phyloP scores from a whole-genome alignment of 1,284 basidiomycete species.

The Coniferiporia weirii region DNA sequence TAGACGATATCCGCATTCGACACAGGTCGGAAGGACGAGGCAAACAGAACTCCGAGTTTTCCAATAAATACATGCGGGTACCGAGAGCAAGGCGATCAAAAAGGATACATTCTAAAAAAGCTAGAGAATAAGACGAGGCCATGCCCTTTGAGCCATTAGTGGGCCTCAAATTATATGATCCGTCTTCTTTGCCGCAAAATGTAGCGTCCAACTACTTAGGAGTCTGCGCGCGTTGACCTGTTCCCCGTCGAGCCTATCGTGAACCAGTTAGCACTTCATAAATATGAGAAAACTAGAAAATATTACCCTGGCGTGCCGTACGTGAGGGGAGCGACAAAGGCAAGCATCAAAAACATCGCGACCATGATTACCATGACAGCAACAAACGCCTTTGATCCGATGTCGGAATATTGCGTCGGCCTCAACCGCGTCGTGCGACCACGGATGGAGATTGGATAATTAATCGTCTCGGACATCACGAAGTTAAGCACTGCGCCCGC shows the following conservation, averaged over 20 bases:
- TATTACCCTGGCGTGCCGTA: conserved; percentile 88
- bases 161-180: conserved; percentile 26
- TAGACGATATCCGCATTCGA: no score
- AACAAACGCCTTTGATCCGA: conserved; percentile 63
- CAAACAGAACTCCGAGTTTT: no score
- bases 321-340: conserved; percentile 82
- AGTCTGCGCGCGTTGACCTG: conserved; percentile 68
- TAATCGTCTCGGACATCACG: conserved; percentile 86
- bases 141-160: no score
- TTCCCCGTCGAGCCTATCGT: conserved; percentile 60
- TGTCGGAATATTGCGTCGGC: conserved; percentile 63
- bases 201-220: conserved; percentile 75
- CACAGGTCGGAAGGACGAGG: no score
- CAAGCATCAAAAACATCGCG: conserved; percentile 61
- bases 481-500: conserved; percentile 93
- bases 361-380: conserved; percentile 58
- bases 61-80: no score
- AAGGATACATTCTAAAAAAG: no score
- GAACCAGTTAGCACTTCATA: no score
- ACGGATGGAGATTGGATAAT: conserved; percentile 81
- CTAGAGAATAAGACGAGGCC: no score
- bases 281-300: conserved; percentile 20
- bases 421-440: conserved; percentile 57
- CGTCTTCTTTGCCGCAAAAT: conserved; percentile 72
- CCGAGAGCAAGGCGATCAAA: no score